Evolutionary conservation across 2,329 filamentous ascomycete genomes (phyloP).

Genomic region (Alternaria infectoria): DNA sequence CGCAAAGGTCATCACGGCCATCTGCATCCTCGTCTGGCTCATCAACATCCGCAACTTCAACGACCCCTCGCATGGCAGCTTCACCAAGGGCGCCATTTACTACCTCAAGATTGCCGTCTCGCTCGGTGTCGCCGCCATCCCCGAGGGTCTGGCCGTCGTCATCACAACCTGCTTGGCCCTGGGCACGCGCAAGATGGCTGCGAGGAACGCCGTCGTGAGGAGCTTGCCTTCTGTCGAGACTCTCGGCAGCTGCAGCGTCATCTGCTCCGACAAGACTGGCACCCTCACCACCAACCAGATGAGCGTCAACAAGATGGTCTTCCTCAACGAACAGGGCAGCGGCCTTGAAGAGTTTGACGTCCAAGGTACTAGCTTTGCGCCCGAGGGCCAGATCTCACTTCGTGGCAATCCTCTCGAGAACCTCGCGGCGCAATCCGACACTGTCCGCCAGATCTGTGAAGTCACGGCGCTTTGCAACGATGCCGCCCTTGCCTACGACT

Average conservation of each 20-base stretch:
- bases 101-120: conserved; percentile 99
- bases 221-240: conserved; percentile 97
- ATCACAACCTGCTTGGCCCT: conserved; percentile 98
- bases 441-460: conserved; percentile 77
- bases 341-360: conserved; percentile 86
- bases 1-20: conserved; percentile 97
- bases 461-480: conserved; percentile 85
- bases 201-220: conserved; percentile 96
- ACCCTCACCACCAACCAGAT: conserved; percentile 99
- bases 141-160: conserved; percentile 94
- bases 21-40: conserved; percentile 95
- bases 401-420: conserved; percentile 73
- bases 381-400: conserved; percentile 74
- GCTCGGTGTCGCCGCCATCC: conserved; percentile 95
- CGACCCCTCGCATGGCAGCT: conserved; percentile 89
- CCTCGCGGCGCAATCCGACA: conserved; percentile 73
- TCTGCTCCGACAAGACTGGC: conserved; percentile 99
- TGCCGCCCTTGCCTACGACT: conserved; percentile 80
- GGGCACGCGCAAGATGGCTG: conserved; percentile 97
- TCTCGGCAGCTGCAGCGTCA: conserved; percentile 97
- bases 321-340: conserved; percentile 74
- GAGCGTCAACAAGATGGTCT: conserved; percentile 94
- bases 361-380: conserved; percentile 90
- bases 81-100: conserved; percentile 97
- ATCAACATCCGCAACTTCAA: conserved; percentile 99